Conservation (phyloP, 2,329 filamentous ascomycete genomes). For the Camillea tinctor region DNA sequence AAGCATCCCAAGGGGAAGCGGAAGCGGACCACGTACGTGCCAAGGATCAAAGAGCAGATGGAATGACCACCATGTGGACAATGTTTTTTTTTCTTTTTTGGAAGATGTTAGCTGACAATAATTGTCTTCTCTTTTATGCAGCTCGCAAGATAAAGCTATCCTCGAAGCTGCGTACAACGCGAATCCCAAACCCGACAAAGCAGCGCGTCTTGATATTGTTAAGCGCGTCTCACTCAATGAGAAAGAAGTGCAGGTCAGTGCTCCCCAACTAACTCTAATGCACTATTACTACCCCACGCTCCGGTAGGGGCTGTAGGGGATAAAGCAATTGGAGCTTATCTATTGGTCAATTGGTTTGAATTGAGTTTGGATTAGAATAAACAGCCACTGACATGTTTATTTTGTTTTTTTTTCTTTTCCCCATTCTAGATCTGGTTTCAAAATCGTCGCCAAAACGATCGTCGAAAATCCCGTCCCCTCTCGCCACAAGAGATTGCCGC, state of each 20-base stretch:
- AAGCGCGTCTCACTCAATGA: conserved; percentile 84
- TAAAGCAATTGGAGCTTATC: not conserved
- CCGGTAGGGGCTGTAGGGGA: not conserved
- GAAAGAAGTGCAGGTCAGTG: conserved; percentile 90
- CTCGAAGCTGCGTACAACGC: conserved; percentile 81
- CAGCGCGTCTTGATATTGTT: conserved; percentile 79
- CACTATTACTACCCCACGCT: conserved; percentile 8
- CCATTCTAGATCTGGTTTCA: conserved; percentile 87
- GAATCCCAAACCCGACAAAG: conserved; percentile 90
- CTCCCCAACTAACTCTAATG: too few species aligned
- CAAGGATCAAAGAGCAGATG: not conserved
- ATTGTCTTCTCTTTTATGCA: conserved; percentile 36
- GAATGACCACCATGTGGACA: not conserved
- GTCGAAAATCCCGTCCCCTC: conserved; percentile 82
- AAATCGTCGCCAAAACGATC: conserved; percentile 88
- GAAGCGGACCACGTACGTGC: conserved; percentile 61
- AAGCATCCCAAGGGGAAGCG: conserved; percentile 59
- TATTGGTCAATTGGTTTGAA: conserved; percentile 2
- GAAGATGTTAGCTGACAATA: conserved; percentile 17
- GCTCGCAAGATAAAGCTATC: conserved; percentile 83
- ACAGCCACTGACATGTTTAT: conserved; percentile 19
- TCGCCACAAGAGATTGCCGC: conserved; percentile 72
- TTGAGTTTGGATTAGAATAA: conserved; percentile 1
- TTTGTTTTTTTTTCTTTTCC: not conserved
- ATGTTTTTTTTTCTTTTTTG: too few species aligned